Conservation (phyloP, 768 basidiomycete genomes). For the Lepiota venenata region DNA sequence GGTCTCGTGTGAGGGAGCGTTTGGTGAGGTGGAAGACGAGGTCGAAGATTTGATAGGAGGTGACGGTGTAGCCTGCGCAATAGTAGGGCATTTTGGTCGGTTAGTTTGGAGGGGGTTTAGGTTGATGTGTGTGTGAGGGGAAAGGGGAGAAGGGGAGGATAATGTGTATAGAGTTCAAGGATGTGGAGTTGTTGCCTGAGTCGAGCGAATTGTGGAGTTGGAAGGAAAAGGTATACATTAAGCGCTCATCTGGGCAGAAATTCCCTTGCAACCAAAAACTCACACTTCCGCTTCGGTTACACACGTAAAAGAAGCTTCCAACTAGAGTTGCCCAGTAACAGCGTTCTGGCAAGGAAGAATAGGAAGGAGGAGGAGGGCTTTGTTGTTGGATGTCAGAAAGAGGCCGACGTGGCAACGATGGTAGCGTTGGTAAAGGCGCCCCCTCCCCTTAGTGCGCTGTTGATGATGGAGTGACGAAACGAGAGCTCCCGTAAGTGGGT, state of each 20-base stretch:
- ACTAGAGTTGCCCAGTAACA: not conserved
- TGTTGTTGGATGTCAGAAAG: not conserved
- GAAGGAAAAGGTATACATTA: too few species aligned
- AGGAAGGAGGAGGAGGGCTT: not conserved
- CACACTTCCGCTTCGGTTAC: too few species aligned
- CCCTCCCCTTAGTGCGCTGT: too few species aligned
- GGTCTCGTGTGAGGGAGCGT: slow-evolving; percentile 6
- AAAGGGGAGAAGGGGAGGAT: too few species aligned
- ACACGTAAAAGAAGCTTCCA: not conserved
- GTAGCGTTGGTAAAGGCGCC: not conserved
- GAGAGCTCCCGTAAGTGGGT: not conserved
- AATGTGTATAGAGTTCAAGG: too few species aligned
- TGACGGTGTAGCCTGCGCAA: slow-evolving; percentile 11
- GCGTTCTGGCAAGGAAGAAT: not conserved
- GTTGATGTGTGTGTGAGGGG: not conserved
- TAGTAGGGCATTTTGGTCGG: slow-evolving; percentile 6
- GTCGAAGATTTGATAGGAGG: slow-evolving; percentile 7
- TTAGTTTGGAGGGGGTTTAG: not conserved
- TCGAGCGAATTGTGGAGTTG: too few species aligned
- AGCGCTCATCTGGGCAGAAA: too few species aligned
- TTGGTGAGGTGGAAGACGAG: slow-evolving; percentile 11
- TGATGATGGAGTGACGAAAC: too few species aligned
- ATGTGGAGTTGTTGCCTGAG: too few species aligned
- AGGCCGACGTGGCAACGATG: not conserved
- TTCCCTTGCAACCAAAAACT: too few species aligned